Evolutionary conservation across 2,329 filamentous ascomycete genomes (phyloP), one percentile per base, ranked within the genome.

Genomic region (Penicillium sumatraense): DNA sequence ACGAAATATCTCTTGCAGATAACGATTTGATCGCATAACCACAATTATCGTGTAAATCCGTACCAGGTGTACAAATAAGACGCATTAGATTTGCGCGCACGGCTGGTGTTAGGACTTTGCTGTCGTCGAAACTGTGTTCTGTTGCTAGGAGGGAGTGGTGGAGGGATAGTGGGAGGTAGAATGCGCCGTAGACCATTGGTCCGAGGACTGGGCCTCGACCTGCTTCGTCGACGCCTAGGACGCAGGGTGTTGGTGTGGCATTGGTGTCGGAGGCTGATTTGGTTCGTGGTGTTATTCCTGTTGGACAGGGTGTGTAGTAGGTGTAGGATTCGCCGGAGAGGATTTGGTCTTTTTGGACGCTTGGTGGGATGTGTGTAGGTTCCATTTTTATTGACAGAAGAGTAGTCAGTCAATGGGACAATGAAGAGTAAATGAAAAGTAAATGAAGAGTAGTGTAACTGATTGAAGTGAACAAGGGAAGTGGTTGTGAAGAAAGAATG

Each of bases 181-280:
- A 90, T 29, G 86, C 78, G 46, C 80, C 83, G 71, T 88, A 88
- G 49, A 89, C 84, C 86, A 87, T 89, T 16, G 85, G 86, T 23
- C 83, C 93, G 11, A 98, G 84, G n/a, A 97, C 93, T 21, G 93
- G 93, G 1, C 93, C 93, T 68, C 93, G 86, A 42, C 93, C 93
- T 63, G 93, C 93, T 80, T 98, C 93, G 73, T 98, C 93, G 48
- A 98, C 89, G 59, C 93, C 93, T 20, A 98, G 82, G 18, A 89
- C 88, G 74, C 90, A 95, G 68, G 86, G 83, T 53, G 80, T 83
- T 41, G 72, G 71, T 3, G 75, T 66, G 40, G 73, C 70, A 2
- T 67, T 64, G 7, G 68, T 59, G 16, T 60, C n/a, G n/a, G n/a
- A n/a, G n/a, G n/a, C n/a, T n/a, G 50, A 27, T 46, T 46, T 10